Evolutionary conservation across 345 rosid species (phyloP), one percentile per base, ranked within the genome.

Genomic region (Arabidopsis thaliana): DNA sequence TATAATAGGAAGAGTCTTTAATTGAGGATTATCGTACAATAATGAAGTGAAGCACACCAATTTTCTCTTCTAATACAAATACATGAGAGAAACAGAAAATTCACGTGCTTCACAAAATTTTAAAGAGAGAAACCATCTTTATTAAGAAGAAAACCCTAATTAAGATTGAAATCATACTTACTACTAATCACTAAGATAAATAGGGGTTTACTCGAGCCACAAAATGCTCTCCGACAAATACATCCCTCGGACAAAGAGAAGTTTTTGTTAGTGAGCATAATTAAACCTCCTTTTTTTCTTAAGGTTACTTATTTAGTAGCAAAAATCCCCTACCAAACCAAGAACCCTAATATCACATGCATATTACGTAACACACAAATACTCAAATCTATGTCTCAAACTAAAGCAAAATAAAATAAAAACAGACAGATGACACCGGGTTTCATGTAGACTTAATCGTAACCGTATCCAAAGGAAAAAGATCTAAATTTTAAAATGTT

Each of bases 181-280:
- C 24, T 76, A 63, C 59, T 22, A 69, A 59, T 60, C 69, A 53
- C 41, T 56, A 56, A 55, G 76, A 71, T 77, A 71, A 38, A 7
- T 22, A 63, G 60, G 72, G 76, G 76, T 25, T 77, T 45, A 77
- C 50, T 36, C 71, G 8, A 71, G 57, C 68, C 48, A 78, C 51
- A 65, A 12, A 51, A 72, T 72, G 78, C 78, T 78, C 81, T 64
- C 65, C 64, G 23, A 72, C 74, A 78, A 78, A 78, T 59, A 78
- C 77, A 78, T 59, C 69, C 77, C 81, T 78, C 49, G 23, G 34
- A 46, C 2, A 59, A 78, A 45, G 77, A 78, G 73, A 78, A 72
- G 64, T 65, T 72, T 78, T 78, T 78, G 77, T 72, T 78, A 59
- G 77, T 59, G 81, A 78, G 73, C 81, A 78, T 71, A 23, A 46